Base-by-base conservation (phyloP, 768 basidiomycete species). In the Termitomyces sp. region DNA sequence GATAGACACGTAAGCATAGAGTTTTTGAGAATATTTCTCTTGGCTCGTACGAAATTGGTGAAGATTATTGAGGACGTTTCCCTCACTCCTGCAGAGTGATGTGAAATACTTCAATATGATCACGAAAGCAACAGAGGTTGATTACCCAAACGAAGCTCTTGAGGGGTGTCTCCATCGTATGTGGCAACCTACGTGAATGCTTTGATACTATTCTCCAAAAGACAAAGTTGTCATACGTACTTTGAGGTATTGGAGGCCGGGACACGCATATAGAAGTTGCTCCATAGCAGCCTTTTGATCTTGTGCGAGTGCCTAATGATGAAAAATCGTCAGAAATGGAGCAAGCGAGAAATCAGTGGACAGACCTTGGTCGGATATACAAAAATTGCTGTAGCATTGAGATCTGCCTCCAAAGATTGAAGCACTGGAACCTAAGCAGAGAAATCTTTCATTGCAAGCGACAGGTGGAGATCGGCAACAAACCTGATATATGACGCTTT, bases 151-250 rank as follows among this genome's bases (percentile, higher is more conserved):
- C 93, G 79, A 27, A 70, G 67, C 34, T 91, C 88, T 67, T 82
- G 79, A 0, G 88, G 84, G 0, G 94, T 95, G 65, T 96, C 93
- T 0, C 93, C 93, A 61, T 96, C 93, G 65, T 92, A 96, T 0
- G 88, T 94, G 2, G 83, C 83, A 13, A 92, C 78, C 81, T 84
- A 53, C 16, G 42, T 24, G 10, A 31, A 27, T 27, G 22, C 22
- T 48, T n/a, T 54, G 37, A 24, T 26, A 24, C n/a, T 39, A 22
- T 14, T 13, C 8, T n/a, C 3, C 29, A n/a, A n/a, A 7, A 3
- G 4, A 8, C 26, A n/a, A 10, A 24, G 13, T 12, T 6, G 32
- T 12, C 7, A 55, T 46, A 51, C 58, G 46, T 41, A 85, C 86
- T 67, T 77, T 76, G 39, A 88, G 67, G 50, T 85, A 75, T 56